Conservation (phyloP, 2,329 filamentous ascomycete genomes). For the Zarea fungicola region DNA sequence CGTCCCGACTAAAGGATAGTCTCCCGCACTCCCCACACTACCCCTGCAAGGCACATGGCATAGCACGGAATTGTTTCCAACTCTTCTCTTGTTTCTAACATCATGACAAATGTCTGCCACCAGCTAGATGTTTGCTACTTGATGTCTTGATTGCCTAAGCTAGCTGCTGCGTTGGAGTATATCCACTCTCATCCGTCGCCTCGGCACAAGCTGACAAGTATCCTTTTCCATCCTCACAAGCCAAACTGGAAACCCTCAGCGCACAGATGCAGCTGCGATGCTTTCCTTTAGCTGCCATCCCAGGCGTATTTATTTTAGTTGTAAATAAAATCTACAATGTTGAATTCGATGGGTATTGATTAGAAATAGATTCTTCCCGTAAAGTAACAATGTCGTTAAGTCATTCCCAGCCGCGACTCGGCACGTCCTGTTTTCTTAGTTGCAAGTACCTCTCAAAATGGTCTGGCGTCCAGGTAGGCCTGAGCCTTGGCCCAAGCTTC, state of each 20-base stretch:
- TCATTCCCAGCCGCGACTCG: neutral
- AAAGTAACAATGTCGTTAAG: slow-evolving; percentile 8
- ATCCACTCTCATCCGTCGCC: neutral
- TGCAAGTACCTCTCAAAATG: slow-evolving; percentile 26
- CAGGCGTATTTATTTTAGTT: slow-evolving; percentile 6
- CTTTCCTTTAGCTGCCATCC: slow-evolving; percentile 1
- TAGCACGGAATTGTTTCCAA: neutral
- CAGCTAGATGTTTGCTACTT: neutral
- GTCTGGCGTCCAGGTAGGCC: slow-evolving; percentile 44
- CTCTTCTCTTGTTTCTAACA: neutral
- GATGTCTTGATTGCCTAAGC: neutral
- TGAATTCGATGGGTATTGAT: slow-evolving; percentile 7
- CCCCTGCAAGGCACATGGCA: too few species aligned
- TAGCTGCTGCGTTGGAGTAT: neutral
- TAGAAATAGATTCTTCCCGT: slow-evolving; percentile 1
- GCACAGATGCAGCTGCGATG: slow-evolving; percentile 4
- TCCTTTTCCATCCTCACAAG: neutral
- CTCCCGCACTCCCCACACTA: too few species aligned
- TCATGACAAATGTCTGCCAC: slow-evolving; percentile 8
- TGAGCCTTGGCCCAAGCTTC: slow-evolving; percentile 51
- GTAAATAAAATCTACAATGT: neutral
- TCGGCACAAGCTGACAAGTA: neutral
- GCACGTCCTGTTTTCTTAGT: neutral
- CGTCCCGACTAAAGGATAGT: neutral
- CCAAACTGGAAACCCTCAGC: neutral